Percentiles rank a stretch among this genome's conserved stretches.
These are phyloP conservation scores for Strigomonas culicis DNA, from an alignment of 208 protist genomes.

Conservation along the genomic window DNA sequence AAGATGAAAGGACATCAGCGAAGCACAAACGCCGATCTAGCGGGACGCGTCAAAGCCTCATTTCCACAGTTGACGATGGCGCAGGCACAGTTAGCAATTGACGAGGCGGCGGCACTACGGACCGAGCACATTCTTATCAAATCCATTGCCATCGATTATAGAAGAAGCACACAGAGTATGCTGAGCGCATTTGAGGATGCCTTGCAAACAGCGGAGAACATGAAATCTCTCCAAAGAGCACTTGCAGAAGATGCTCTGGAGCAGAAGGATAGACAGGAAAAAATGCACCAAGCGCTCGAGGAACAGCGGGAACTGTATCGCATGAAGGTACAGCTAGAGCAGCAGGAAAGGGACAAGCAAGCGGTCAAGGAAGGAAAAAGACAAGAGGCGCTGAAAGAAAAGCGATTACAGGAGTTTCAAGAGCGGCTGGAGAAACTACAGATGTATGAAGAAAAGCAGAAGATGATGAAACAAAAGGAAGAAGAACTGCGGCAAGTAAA, in stretches of 20 bases:
- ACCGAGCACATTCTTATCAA: constrained; percentile 8
- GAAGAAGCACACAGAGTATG: constrained; percentile 11
- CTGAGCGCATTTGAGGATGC: constrained; percentile 24
- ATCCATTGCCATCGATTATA: constrained; percentile 30
- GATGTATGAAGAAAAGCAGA: constrained; percentile 34
- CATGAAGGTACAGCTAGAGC: constrained; percentile 12
- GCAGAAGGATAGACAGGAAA: background rate
- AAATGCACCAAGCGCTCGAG: constrained; percentile 13
- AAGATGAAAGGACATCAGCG: no score
- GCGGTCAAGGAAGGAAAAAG: constrained; percentile 12
- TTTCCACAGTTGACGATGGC: constrained; percentile 14
- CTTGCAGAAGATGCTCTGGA: background rate
- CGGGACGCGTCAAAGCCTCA: constrained; percentile 21
- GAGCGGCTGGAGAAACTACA: constrained; percentile 44
- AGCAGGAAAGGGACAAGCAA: constrained; percentile 13
- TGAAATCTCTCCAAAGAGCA: background rate
- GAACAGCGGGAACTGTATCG: constrained; percentile 30
- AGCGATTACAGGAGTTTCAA: constrained; percentile 52
- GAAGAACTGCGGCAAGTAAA: constrained; percentile 23
- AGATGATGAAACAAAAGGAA: constrained; percentile 42
- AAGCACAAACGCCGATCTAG: constrained; percentile 10
- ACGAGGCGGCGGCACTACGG: constrained; percentile 17
- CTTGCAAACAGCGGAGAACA: background rate
- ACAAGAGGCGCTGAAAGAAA: constrained; percentile 26
- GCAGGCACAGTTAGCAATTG: constrained; percentile 19